phyloP scores from a whole-genome alignment of 2,329 filamentous ascomycete genomes.

The Ophiostoma ulmi region DNA sequence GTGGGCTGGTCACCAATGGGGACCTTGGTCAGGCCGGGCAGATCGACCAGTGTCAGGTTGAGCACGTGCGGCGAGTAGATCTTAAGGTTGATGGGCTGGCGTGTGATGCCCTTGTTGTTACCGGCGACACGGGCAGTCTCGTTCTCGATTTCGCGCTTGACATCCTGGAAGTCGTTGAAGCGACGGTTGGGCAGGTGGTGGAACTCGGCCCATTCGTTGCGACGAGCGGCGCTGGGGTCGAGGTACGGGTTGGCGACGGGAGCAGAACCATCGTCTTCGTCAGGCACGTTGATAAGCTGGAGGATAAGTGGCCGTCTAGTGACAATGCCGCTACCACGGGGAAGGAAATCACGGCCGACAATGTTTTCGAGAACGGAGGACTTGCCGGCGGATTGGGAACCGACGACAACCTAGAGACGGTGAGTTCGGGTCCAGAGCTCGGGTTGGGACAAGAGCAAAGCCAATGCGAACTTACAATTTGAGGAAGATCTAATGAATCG shows the following conservation, averaged over 20 bases:
- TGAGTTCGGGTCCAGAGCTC: neutral
- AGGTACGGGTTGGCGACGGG: constrained; percentile 57
- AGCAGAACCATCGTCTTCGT: constrained; percentile 64
- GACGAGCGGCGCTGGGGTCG: constrained; percentile 63
- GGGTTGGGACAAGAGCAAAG: constrained; percentile 10
- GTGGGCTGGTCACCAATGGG: constrained; percentile 32
- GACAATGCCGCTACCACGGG: constrained; percentile 92
- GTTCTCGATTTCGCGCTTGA: constrained; percentile 92
- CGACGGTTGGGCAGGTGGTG: constrained; percentile 96
- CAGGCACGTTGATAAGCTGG: constrained; percentile 94
- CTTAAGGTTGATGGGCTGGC: constrained; percentile 91
- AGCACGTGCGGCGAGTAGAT: constrained; percentile 99
- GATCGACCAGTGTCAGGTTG: constrained; percentile 90
- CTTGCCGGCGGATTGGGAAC: constrained; percentile 96
- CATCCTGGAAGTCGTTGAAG: constrained; percentile 97
- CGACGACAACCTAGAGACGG: constrained; percentile 76
- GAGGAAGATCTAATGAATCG: constrained; percentile 92
- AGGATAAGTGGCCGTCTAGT: constrained; percentile 91
- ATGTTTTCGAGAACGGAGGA: constrained; percentile 99
- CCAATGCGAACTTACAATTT: constrained; percentile 68
- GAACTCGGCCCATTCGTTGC: constrained; percentile 86
- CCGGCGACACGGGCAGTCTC: constrained; percentile 97
- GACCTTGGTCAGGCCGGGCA: constrained; percentile 88
- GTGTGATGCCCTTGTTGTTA: constrained; percentile 91
- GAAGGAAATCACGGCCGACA: constrained; percentile 93